These are phyloP conservation scores for Mucor saturninus DNA, from an alignment of 371 early-diverging fungal genomes.

Conservation along the genomic window DNA sequence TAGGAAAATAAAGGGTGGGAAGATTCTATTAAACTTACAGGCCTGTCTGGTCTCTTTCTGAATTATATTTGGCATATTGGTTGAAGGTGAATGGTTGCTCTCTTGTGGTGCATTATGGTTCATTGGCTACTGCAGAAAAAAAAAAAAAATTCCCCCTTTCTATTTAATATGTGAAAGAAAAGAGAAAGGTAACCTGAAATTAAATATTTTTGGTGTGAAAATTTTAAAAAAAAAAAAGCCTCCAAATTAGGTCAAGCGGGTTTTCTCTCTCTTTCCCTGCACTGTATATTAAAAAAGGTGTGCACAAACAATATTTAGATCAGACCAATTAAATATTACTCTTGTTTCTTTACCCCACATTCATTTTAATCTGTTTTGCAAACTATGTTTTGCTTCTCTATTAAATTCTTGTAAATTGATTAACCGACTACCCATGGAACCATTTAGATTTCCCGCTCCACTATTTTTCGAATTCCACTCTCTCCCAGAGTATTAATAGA, in stretches of 20 bases:
- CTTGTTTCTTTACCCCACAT: too few species aligned
- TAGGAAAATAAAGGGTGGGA: neutral
- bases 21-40: neutral
- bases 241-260: conserved; percentile 1
- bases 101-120: neutral
- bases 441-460: too few species aligned
- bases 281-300: neutral
- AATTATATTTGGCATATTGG: neutral
- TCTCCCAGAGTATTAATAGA: too few species aligned
- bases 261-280: neutral
- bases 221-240: neutral
- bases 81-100: neutral
- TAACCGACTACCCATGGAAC: too few species aligned
- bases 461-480: too few species aligned
- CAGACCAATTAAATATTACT: too few species aligned
- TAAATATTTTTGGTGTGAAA: conserved; percentile 4
- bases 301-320: too few species aligned
- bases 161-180: neutral
- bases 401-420: too few species aligned
- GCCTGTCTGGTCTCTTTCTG: neutral
- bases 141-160: neutral
- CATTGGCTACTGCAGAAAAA: neutral
- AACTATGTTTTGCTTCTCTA: too few species aligned
- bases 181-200: neutral
- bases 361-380: too few species aligned